Evolutionary conservation across 768 basidiomycete genomes (phyloP), one percentile per base, ranked within the genome.

Genomic region (Amylocystis lapponica): DNA sequence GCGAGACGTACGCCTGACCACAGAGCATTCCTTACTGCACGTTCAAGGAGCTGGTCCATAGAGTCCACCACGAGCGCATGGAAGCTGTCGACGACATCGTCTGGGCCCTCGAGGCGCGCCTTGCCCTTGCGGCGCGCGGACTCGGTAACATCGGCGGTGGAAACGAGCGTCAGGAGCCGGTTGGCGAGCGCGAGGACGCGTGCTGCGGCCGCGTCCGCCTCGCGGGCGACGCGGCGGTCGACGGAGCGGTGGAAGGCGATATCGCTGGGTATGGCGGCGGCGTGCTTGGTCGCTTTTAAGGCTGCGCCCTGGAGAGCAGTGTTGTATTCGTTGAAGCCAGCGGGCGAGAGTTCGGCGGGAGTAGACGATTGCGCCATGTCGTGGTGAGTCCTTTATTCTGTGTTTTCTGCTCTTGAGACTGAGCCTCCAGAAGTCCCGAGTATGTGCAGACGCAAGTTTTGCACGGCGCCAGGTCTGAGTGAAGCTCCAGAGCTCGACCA

Each of bases 181-280:
- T 86, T 84, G 2, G 83, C 76, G 17, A 92, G 54, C 7, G 68
- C 61, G 17, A 96, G 71, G 2, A 94, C 72, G 23, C 78, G 71
- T 13, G 72, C 63, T 0, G 87, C 83, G 43, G 86, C 75, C 3
- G 56, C 61, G 55, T 97, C 93, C 27, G 96, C 63, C 31, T 81
- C 76, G 41, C 69, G 68, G 2, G 83, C 84, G 41, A 96, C 71
- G 2, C 64, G 68, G 4, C 75, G 63, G 60, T 94, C 85, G 49
- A 98, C 77, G 2, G 93, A 87, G 19, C 89, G 83, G 64, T 96
- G 89, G 62, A 93, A 97, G n/a, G 72, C 65, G 44, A 98, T 69
- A 66, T 97, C 94, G 12, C 68, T 49, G 3, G 91, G 84, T 3
- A 90, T 67, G 2, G 67, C 65, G 2, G 75, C 76, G 0, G 86